Base-by-base conservation (phyloP, 768 basidiomycete genomes). In the Tulasnella sp. region DNA sequence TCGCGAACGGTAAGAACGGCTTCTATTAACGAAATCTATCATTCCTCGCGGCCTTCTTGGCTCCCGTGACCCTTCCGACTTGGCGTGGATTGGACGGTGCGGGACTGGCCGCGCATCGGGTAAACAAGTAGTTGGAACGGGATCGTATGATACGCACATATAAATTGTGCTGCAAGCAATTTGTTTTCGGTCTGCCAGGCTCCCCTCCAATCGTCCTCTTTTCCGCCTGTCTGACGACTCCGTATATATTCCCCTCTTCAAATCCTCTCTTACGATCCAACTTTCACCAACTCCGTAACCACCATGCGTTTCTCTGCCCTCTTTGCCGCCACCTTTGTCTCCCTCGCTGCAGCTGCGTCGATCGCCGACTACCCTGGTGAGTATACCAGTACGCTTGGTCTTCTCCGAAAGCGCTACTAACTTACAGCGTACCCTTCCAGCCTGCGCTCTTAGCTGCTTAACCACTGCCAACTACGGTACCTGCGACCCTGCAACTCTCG, bases 231-330 rank as follows among this genome's bases (percentile, higher is more conserved):
- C 11, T 75, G 28, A 75, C 34, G 31, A 34, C 73, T 1, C 20
- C 40, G 41, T 75, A 41, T 75, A 41, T 75, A 75, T 48, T 34
- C 37, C 41, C 37, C 37, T 6, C 37, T 37, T 37, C 37, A 37
- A 37, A 6, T 75, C 20, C 41, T 41, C 37, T 40, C 34, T 24
- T 34, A 9, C 34, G 12, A 76, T 41, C 75, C 41, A 41, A 42
- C 76, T 48, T 18, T 8, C 76, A 77, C 50, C n/a, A 40, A 8
- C 76, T 12, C 41, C 20, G 41, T 42, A 42, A 37, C n/a, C 83
- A 89, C 72, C 79, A 93, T 93, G 92, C 91, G 89, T 85, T 89
- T 90, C 87, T 85, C 89, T 81, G 58, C 84, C 81, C 54, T 85
- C 80, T 82, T 87, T 84, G 84, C 89, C 84, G 85, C 87, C 80